phyloP scores from a whole-genome alignment of 495 filamentous ascomycete genomes.

The Aspergillus sclerotiicarbonarius region DNA sequence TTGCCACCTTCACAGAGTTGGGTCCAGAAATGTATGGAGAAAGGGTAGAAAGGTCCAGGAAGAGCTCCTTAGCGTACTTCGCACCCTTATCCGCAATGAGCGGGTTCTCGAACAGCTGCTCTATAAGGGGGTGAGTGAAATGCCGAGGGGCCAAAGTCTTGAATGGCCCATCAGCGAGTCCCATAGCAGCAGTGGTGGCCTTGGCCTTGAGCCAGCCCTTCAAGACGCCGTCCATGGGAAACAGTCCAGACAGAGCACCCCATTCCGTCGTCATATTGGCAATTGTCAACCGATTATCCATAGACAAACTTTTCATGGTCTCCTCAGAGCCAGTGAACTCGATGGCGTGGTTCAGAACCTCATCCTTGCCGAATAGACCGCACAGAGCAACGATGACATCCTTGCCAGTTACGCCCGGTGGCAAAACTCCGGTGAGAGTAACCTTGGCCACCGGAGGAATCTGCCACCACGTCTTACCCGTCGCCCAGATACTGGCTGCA shows the following conservation, averaged over 20 bases:
- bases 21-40: constrained; percentile 87
- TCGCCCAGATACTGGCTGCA: constrained; percentile 84
- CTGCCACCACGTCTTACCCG: constrained; percentile 83
- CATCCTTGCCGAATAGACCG: constrained; percentile 73
- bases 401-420: constrained; percentile 84
- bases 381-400: constrained; percentile 93
- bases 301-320: constrained; percentile 69
- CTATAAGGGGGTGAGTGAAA: constrained; percentile 68
- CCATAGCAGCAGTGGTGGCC: constrained; percentile 66
- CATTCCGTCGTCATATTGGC: constrained; percentile 97
- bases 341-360: constrained; percentile 90
- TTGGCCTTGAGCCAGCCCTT: constrained; percentile 74
- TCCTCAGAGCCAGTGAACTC: constrained; percentile 82
- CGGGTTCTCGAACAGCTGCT: constrained; percentile 65
- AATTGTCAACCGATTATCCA: constrained; percentile 81
- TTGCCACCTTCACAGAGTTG: constrained; percentile 84
- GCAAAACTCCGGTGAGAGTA: constrained; percentile 71
- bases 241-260: constrained; percentile 79
- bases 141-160: constrained; percentile 42
- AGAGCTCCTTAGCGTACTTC: constrained; percentile 78
- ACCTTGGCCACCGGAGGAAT: constrained; percentile 82
- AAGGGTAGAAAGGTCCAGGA: constrained; percentile 74
- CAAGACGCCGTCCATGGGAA: constrained; percentile 77
- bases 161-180: constrained; percentile 37
- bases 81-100: constrained; percentile 74